phyloP scores from a whole-genome alignment of 768 basidiomycete species.

The Pisolithus albus region DNA sequence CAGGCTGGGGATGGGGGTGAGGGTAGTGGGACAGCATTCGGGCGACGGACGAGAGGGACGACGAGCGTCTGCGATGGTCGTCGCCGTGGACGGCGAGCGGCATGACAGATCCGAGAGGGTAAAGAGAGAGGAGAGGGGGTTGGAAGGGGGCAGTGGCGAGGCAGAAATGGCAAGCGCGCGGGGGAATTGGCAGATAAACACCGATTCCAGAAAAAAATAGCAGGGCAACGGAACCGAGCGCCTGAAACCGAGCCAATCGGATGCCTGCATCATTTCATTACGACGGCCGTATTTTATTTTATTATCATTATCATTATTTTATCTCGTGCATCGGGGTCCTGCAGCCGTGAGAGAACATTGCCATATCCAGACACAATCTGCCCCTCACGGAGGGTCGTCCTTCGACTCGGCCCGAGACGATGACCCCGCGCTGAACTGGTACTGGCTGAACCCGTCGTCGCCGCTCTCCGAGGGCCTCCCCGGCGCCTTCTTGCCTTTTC shows the following conservation, averaged over 20 bases:
- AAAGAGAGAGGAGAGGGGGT: conserved; percentile 18
- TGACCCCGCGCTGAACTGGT: not conserved
- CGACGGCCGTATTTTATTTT: conserved; percentile 4
- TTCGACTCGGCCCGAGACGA: not conserved
- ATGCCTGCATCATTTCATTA: conserved; percentile 22
- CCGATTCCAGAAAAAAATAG: conserved; percentile 31
- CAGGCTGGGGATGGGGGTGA: conserved; percentile 15
- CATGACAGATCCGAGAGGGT: conserved; percentile 28
- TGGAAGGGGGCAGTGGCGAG: conserved; percentile 50
- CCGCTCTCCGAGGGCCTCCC: not conserved
- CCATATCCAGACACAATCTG: too few relatives aligned
- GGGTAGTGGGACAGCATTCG: conserved; percentile 16
- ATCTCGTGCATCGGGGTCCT: not conserved
- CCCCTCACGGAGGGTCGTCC: not conserved
- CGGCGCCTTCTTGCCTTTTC: conserved; percentile 5
- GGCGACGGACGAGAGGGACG: conserved; percentile 36
- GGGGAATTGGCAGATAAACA: conserved; percentile 43
- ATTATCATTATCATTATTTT: conserved; percentile 22
- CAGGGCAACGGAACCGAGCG: conserved; percentile 40
- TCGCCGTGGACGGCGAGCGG: conserved; percentile 53
- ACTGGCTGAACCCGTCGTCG: not conserved
- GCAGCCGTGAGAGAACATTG: not conserved
- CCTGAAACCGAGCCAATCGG: conserved; percentile 61
- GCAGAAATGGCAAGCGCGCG: conserved; percentile 61
- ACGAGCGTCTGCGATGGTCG: conserved; percentile 35